Base-by-base conservation (phyloP, 148 eudicot genomes). In the Mesembryanthemum crystallinum region DNA sequence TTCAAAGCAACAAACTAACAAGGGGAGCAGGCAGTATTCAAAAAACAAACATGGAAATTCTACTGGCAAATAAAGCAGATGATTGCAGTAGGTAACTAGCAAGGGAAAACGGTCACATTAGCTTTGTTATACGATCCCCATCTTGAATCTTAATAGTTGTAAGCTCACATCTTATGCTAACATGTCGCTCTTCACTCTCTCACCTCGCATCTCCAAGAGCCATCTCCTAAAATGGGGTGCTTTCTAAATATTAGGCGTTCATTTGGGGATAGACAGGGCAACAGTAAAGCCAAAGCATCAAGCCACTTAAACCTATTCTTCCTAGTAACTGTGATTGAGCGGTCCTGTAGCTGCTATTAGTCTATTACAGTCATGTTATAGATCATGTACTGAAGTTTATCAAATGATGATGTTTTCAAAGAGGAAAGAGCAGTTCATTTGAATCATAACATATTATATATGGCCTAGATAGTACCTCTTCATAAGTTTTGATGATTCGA, bases 401-500 rank as follows among this genome's bases (percentile, higher is more conserved):
- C 35, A 55, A 52, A 42, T 18, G 25, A 66, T 58, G 29, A 65
- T 63, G 74, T 20, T 24, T 13, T 47, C 32, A 9, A 3, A 12
- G 12, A 39, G 7, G 8, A 61, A 28, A 9, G 28, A 72, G 58
- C 27, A 71, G 25, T 27, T 24, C 70, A n/a, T n/a, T 64, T 13
- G 14, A 55, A 33, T 30, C 11, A 20, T 30, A 24, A 33, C 3
- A 62, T 49, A 28, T 35, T 35, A 32, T 5, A 7, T 47, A 5
- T 1, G 27, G 4, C 28, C 28, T 30, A 58, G 67, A 71, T 27
- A 77, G 24, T 88, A 94, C 98, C 91, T 94, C 98, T 84, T 94
- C 98, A 62, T 92, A 92, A 76, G 85, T 89, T 86, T 82, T 85
- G 71, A 74, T 67, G 72, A 94, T 79, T 61, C 82, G 91, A 45